These are phyloP conservation scores for Cladosporium oxysporum DNA, from an alignment of 2,329 filamentous ascomycete genomes.

Conservation along the genomic window DNA sequence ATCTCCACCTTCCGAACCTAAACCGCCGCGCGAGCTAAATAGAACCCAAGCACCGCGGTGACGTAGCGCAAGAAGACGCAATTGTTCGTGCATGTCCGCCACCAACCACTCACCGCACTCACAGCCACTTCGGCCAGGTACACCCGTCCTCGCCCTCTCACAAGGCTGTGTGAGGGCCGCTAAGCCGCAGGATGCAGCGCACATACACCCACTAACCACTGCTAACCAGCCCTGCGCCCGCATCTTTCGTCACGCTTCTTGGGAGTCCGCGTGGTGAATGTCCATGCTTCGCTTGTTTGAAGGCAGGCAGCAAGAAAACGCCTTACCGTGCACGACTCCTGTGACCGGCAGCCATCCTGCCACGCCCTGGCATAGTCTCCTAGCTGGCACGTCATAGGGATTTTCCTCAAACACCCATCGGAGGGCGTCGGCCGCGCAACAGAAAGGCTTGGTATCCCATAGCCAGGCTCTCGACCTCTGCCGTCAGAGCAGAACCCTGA, in stretches of 20 bases:
- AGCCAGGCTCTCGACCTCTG: neutral
- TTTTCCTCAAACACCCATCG: neutral
- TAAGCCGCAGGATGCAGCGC: neutral
- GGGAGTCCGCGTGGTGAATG: neutral
- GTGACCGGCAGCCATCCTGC: neutral
- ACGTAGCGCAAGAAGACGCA: neutral
- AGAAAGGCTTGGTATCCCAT: constrained; percentile 4
- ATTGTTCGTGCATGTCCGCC: neutral
- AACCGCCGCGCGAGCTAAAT: neutral
- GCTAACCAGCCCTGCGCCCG: constrained; percentile 2
- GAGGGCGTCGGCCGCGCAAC: neutral
- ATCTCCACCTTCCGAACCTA: neutral
- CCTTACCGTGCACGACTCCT: constrained; percentile 5
- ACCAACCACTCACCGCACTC: neutral
- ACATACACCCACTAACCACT: neutral
- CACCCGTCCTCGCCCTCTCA: neutral
- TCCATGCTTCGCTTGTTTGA: neutral
- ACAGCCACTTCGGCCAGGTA: neutral
- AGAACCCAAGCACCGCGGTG: neutral
- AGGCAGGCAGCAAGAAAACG: constrained; percentile 1
- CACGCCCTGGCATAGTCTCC: neutral
- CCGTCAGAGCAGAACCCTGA: constrained; percentile 4
- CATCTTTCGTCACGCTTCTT: neutral
- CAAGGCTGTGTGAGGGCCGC: constrained; percentile 5
- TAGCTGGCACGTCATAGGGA: neutral